Evolutionary conservation across 768 basidiomycete genomes (phyloP), one percentile per base, ranked within the genome.

Genomic region (Panaeolus papilionaceus): DNA sequence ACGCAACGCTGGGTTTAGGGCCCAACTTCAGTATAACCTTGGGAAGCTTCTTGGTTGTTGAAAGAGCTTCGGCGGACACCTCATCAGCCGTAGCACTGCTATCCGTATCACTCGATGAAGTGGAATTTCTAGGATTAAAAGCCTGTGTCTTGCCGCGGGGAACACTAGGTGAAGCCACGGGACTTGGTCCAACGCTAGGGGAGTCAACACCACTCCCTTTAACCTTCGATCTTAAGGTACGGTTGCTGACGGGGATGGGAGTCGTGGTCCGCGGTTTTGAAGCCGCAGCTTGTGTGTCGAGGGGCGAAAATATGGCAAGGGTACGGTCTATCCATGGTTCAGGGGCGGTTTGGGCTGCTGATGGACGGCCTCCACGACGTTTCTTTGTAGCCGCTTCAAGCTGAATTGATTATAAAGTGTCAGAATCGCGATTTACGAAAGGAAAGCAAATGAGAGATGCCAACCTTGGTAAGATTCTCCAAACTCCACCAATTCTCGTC

Each of bases 381-480:
- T 87, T 86, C 75, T 91, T 92, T 11, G 84, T 84, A 0, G 84
- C 85, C 45, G 88, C 86, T 72, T 93, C 90, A 10, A 92, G 80
- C 92, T 93, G 66, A 4, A 39, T 39, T 16, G 45, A 38, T 18
- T 3, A 45, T 11, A 42, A 33, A 33, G 33, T 37, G 37, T 61
- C 49, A 37, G 16, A n/a, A 18, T 14, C 62, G 6, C 18, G 11
- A 20, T 38, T 39, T 33, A 38, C 8, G 4, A 68, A 33, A n/a
- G 0, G 14, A 37, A 4, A 18, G 16, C 23, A 65, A 37, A 12
- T 66, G 33, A 23, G 62, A 38, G 20, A 33, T 33, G 75, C 81
- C 10, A 64, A 92, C 92, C 80, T 89, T 84, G 33, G 74, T 68
- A 6, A 94, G 82, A 64, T 91, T 90, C 16, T 85, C 82, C 5